phyloP scores from a whole-genome alignment of 257 asterid genomes.

The Prunella vulgaris region DNA sequence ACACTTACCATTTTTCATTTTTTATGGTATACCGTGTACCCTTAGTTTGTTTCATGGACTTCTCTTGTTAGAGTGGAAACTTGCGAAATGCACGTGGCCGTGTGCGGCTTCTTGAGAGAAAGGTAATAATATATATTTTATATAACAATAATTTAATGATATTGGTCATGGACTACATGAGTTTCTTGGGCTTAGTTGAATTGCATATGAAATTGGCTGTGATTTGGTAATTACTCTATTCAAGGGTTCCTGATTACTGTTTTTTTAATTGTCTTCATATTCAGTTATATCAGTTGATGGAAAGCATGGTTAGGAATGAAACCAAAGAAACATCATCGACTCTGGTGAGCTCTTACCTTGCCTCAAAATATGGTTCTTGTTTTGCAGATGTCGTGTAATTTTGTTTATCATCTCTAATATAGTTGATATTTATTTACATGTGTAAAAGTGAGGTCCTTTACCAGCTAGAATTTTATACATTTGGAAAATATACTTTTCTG shows the following conservation, averaged over 20 bases:
- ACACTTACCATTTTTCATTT: constrained; percentile 5
- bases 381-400: background rate
- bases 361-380: background rate
- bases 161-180: constrained; percentile 10
- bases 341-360: constrained; percentile 42
- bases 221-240: constrained; percentile 17
- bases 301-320: constrained; percentile 71
- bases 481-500: background rate
- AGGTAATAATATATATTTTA: constrained; percentile 39
- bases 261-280: constrained; percentile 24
- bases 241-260: constrained; percentile 14
- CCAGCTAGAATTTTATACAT: constrained; percentile 3
- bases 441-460: constrained; percentile 8
- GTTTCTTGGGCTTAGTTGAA: constrained; percentile 2
- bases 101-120: constrained; percentile 73
- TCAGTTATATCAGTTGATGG: constrained; percentile 77
- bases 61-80: constrained; percentile 58
- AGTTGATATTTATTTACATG: background rate
- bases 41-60: constrained; percentile 16
- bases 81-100: constrained; percentile 76
- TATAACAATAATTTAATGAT: background rate
- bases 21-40: constrained; percentile 12
- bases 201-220: constrained; percentile 3
- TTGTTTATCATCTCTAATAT: constrained; percentile 1
- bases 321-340: constrained; percentile 46